Base-by-base conservation (phyloP, 495 filamentous ascomycete genomes). In the Penicillium bovifimosum region DNA sequence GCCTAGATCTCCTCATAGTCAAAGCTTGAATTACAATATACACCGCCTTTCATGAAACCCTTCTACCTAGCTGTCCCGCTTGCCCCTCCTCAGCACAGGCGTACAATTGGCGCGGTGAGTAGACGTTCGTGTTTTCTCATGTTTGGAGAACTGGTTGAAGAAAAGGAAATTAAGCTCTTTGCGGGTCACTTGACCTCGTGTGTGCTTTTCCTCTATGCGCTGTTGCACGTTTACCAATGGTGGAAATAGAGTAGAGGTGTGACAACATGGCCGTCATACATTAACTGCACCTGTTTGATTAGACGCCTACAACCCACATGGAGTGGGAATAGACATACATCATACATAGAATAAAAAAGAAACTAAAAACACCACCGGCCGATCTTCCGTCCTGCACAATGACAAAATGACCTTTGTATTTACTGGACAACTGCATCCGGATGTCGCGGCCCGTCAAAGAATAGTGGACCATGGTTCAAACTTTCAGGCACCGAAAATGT, bases 101-200 rank as follows among this genome's bases (percentile, higher is more conserved):
- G 20, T 33, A 32, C 20, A 36, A 4, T 24, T 24, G 20, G 33
- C 27, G 44, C 46, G 46, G 45, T 50, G 47, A 40, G 18, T 45
- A 24, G 42, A 40, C 54, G 48, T 52, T 13, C 34, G 2, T 45
- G 29, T 26, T 24, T 27, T 14, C 2, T 11, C 26, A 16, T 20
- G 9, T 31, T 31, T 10, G 28, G 31, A 38, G 28, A 40, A 40
- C 6, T 18, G 18, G 10, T 11, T 13, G 4, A 1, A 34, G 4
- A 34, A 34, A 13, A 34, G 11, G n/a, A n/a, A 24, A 31, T 50
- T 41, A 56, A 56, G 36, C 53, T 56, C 47, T n/a, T 5, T 33
- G 26, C 28, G 13, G 46, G 46, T 63, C 61, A 61, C 13, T 56
- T 64, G 61, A 61, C 54, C 34, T 59, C 54, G 55, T 35, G 42